Evolutionary conservation across 2,329 filamentous ascomycete species (phyloP).

Genomic region (Aspergillus luchuensis): DNA sequence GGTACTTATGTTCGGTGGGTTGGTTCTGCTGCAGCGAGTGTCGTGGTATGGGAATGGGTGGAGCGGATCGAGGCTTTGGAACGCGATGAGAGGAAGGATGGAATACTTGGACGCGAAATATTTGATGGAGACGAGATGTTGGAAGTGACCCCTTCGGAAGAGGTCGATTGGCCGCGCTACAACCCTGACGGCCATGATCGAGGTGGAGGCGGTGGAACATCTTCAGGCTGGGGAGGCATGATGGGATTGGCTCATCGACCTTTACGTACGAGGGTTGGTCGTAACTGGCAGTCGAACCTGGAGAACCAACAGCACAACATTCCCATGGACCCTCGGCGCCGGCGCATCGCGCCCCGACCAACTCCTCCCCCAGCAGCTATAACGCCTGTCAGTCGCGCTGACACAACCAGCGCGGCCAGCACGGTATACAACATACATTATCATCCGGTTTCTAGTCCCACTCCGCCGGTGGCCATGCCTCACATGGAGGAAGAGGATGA

Average conservation of each 20-base stretch:
- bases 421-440: constrained; percentile 67
- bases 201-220: constrained; percentile 37
- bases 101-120: constrained; percentile 84
- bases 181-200: constrained; percentile 42
- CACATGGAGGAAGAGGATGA: constrained; percentile 38
- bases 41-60: constrained; percentile 99
- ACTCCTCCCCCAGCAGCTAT: constrained; percentile 51
- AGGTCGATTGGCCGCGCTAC: constrained; percentile 52
- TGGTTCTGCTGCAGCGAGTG: constrained; percentile 88
- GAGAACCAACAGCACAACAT: constrained; percentile 19
- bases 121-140: constrained; percentile 95
- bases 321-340: constrained; percentile 16
- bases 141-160: constrained; percentile 64
- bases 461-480: constrained; percentile 43
- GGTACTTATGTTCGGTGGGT: constrained; percentile 96
- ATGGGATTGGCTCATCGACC: constrained; percentile 40
- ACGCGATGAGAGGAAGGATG: constrained; percentile 90
- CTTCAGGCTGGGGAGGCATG: constrained; percentile 43
- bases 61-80: constrained; percentile 91
- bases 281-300: constrained; percentile 20
- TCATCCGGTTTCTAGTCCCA: constrained; percentile 55
- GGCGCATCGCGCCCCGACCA: constrained; percentile 28
- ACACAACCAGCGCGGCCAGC: constrained; percentile 64
- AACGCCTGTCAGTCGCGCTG: constrained; percentile 61
- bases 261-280: constrained; percentile 37